phyloP scores from a whole-genome alignment of 169 alveolate genomes.

The Eimeria brunetti region DNA sequence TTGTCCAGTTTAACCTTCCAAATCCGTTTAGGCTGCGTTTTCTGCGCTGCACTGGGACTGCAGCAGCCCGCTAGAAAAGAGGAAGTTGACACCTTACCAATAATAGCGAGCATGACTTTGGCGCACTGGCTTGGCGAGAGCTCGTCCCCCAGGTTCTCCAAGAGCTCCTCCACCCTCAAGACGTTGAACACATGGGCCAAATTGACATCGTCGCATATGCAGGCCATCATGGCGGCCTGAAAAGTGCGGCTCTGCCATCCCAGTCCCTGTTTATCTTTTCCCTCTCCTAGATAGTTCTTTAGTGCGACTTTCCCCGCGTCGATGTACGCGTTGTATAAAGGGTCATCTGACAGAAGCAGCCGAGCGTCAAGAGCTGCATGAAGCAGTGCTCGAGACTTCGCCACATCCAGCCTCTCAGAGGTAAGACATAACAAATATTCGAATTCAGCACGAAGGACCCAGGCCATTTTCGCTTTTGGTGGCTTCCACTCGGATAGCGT shows the following conservation, averaged over 20 bases:
- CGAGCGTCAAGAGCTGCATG: constrained; percentile 65
- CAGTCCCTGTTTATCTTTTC: constrained; percentile 50
- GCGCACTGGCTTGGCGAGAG: constrained; percentile 52
- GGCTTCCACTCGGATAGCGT: neutral
- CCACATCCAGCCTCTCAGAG: constrained; percentile 71
- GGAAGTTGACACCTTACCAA: constrained; percentile 21
- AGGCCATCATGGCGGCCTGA: constrained; percentile 63
- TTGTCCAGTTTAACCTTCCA: neutral
- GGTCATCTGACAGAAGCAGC: constrained; percentile 25
- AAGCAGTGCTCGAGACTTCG: constrained; percentile 71
- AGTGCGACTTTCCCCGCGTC: constrained; percentile 61
- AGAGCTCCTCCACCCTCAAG: constrained; percentile 71
- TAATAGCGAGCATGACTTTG: constrained; percentile 51
- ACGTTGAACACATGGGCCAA: constrained; percentile 67
- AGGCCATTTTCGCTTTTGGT: constrained; percentile 49
- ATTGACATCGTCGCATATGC: constrained; percentile 71
- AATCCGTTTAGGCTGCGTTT: neutral
- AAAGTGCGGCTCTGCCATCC: constrained; percentile 73
- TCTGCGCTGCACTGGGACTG: neutral
- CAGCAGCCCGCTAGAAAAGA: neutral
- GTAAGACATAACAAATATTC: constrained; percentile 50
- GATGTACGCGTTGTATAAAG: constrained; percentile 35
- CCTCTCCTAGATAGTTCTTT: constrained; percentile 37
- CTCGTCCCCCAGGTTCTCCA: constrained; percentile 61
- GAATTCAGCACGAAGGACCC: constrained; percentile 70